A percentile compares a stretch with the other conserved stretches of the same genome.
Evolutionary conservation across 495 filamentous ascomycete genomes (phyloP).

Genomic region (Podospora pseudopauciseta): DNA sequence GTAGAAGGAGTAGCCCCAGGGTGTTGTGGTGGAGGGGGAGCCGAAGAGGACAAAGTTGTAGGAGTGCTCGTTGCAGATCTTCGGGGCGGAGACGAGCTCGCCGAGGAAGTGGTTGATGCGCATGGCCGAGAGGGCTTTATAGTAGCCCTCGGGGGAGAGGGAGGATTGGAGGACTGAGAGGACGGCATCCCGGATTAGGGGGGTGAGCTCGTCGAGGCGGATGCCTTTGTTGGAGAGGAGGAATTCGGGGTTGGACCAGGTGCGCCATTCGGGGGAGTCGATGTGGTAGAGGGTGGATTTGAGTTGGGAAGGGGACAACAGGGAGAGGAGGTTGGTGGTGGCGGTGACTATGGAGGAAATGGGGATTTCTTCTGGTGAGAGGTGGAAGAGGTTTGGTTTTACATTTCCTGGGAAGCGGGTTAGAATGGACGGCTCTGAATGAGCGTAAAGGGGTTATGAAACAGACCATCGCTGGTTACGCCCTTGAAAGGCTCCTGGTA

Average conservation of each 20-base stretch:
- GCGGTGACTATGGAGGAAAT: constrained; percentile 53
- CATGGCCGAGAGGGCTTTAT: constrained; percentile 65
- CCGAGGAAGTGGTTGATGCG: constrained; percentile 77
- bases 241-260: constrained; percentile 75
- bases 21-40: constrained; percentile 45
- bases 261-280: constrained; percentile 67
- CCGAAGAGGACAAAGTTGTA: constrained; percentile 71
- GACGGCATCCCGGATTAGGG: constrained; percentile 43
- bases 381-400: constrained; percentile 52
- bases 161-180: constrained; percentile 53
- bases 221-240: constrained; percentile 59
- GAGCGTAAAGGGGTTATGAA: not conserved
- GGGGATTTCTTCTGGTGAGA: constrained; percentile 60
- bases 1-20: constrained; percentile 74
- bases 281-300: constrained; percentile 53
- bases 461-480: constrained; percentile 62
- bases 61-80: constrained; percentile 66
- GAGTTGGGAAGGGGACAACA: constrained; percentile 48
- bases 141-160: constrained; percentile 65
- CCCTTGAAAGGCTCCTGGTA: constrained; percentile 68
- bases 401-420: constrained; percentile 43
- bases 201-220: constrained; percentile 57
- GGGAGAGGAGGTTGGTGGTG: constrained; percentile 40
- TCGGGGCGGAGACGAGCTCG: constrained; percentile 56
- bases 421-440: not conserved